Percentiles rank a stretch among this genome's conserved stretches.
phyloP scores from a whole-genome alignment of 306 rosid species.

The Vachellia pachyceras region DNA sequence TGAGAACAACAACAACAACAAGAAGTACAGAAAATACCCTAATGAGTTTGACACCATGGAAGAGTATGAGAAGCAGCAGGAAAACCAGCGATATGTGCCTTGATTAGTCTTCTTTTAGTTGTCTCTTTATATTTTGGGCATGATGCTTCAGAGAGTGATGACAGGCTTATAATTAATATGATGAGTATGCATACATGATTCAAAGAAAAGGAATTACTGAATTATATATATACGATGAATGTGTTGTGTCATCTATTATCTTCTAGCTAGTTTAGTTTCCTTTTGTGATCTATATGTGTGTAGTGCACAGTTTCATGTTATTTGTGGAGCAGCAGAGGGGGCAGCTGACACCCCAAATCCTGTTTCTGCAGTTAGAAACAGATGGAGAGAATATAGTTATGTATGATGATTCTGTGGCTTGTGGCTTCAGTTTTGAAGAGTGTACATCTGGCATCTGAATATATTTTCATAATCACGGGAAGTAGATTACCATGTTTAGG shows the following conservation, averaged over 20 bases:
- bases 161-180: not conserved
- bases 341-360: no score
- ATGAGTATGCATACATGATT: conserved; percentile 16
- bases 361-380: conserved; percentile 29
- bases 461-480: not conserved
- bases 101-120: not conserved
- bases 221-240: conserved; percentile 28
- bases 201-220: conserved; percentile 1
- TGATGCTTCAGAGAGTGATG: conserved; percentile 17
- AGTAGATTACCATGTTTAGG: not conserved
- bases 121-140: not conserved
- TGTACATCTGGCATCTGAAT: not conserved
- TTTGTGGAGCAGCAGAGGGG: no score
- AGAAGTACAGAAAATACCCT: conserved; percentile 38
- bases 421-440: not conserved
- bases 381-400: not conserved
- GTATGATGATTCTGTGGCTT: not conserved
- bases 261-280: not conserved
- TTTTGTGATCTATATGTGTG: not conserved
- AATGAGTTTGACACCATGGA: conserved; percentile 78
- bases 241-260: not conserved
- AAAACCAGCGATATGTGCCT: conserved; percentile 59
- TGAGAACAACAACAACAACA: conserved; percentile 29
- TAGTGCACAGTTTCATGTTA: conserved; percentile 37
- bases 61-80: conserved; percentile 74